These are phyloP conservation scores for Atkinsonella hypoxylon DNA, from an alignment of 2,329 filamentous ascomycete genomes.

Conservation along the genomic window DNA sequence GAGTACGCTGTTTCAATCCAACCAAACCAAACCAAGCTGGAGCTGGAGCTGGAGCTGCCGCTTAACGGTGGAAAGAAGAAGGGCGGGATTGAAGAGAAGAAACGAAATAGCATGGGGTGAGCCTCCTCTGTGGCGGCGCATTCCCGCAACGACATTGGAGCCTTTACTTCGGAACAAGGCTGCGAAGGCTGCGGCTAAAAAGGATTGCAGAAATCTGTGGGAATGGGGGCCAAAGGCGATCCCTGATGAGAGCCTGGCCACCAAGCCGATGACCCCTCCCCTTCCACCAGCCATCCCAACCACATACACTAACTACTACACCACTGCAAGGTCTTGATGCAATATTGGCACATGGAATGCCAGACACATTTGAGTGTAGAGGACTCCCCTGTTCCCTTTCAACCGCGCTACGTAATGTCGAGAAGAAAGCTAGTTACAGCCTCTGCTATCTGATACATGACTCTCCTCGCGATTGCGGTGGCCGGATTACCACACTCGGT, in stretches of 20 bases:
- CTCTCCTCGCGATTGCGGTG: background rate
- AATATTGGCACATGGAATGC: background rate
- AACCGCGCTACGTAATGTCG: no score
- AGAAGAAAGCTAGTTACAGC: no score
- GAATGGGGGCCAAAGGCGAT: background rate
- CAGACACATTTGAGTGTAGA: no score
- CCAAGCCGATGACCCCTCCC: background rate
- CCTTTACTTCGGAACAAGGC: background rate
- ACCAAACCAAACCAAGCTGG: background rate
- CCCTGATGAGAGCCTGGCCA: background rate
- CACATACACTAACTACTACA: no score
- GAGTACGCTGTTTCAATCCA: background rate
- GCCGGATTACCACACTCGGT: background rate
- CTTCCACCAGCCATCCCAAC: background rate
- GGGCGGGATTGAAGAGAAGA: background rate
- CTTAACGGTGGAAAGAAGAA: background rate
- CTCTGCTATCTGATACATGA: background rate
- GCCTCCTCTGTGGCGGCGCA: background rate
- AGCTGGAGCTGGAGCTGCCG: background rate
- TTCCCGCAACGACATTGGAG: background rate
- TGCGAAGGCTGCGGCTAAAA: slow-evolving; percentile 1
- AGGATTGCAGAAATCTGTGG: background rate
- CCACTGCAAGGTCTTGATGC: background rate
- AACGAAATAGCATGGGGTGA: background rate
- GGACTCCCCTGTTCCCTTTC: no score